A percentile compares a stretch with the other conserved stretches of the same genome.
These are phyloP conservation scores for Protomyces inouyei DNA, from an alignment of 1,139 yeast genomes.

Conservation along the genomic window DNA sequence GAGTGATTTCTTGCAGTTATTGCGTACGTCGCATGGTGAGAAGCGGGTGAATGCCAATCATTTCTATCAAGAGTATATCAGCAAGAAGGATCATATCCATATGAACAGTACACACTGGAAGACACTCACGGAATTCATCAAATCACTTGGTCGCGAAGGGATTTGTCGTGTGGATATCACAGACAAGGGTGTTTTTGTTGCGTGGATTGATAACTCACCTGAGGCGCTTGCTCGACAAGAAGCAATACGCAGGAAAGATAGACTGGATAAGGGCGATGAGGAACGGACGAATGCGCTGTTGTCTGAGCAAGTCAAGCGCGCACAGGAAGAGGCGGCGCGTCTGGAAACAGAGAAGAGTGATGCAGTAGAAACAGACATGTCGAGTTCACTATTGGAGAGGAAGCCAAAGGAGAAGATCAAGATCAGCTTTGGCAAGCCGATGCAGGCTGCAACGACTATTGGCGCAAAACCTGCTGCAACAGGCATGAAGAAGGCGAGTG, in stretches of 20 bases:
- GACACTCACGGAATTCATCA: constrained; percentile 65
- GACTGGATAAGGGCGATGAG: constrained; percentile 47
- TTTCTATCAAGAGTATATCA: constrained; percentile 78
- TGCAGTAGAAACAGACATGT: not conserved
- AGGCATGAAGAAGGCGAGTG: not conserved
- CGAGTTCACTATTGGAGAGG: not conserved
- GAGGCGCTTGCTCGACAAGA: constrained; percentile 44
- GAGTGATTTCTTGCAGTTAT: constrained; percentile 57
- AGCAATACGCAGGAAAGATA: constrained; percentile 41
- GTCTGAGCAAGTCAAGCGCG: constrained; percentile 52
- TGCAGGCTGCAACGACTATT: not conserved
- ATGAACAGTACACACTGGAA: constrained; percentile 85
- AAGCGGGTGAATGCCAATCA: constrained; percentile 73
- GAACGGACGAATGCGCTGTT: constrained; percentile 45
- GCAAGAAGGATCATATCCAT: constrained; percentile 76
- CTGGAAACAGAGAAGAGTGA: not conserved
- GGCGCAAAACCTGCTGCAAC: not conserved
- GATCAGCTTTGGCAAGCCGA: constrained; percentile 3
- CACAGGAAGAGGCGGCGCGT: constrained; percentile 37
- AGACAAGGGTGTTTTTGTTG: constrained; percentile 47
- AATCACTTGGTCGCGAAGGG: constrained; percentile 56
- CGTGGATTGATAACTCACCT: constrained; percentile 53
- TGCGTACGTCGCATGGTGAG: constrained; percentile 72
- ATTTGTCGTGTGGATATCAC: constrained; percentile 52
- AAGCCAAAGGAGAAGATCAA: constrained; percentile 13